Percentiles rank a stretch among this genome's conserved stretches.
Evolutionary conservation across 805 yeast species (phyloP).

Genomic region (Ogataea corticis): DNA sequence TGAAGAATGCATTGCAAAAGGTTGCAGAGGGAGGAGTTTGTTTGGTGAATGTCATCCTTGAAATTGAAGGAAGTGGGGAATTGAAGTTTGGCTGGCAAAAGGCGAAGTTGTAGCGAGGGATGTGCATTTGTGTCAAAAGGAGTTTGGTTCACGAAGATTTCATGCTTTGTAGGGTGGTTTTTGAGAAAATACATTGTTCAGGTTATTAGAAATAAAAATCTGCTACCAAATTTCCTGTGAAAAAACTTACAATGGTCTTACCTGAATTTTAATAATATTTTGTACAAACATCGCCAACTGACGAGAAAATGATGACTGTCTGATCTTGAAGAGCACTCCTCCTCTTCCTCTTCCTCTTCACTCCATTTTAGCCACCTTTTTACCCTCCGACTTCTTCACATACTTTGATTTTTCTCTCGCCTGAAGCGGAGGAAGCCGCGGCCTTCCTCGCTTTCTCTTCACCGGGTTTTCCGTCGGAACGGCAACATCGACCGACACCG

Average conservation of each 20-base stretch:
- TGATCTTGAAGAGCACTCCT: too few relatives aligned
- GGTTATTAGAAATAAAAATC: too few relatives aligned
- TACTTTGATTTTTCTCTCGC: slow-evolving; percentile 28
- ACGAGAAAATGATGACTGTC: too few relatives aligned
- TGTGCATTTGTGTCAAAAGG: too few relatives aligned
- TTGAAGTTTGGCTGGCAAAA: slow-evolving; percentile 68
- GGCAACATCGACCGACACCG: not conserved
- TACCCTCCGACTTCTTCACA: slow-evolving; percentile 20
- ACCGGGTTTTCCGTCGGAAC: slow-evolving; percentile 1
- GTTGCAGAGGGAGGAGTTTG: slow-evolving; percentile 37
- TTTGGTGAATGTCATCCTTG: slow-evolving; percentile 62
- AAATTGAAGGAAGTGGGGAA: slow-evolving; percentile 50
- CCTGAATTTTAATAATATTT: too few relatives aligned
- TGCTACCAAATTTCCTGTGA: too few relatives aligned
- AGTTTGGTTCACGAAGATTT: too few relatives aligned
- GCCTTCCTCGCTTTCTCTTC: slow-evolving; percentile 32
- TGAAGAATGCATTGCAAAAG: slow-evolving; percentile 38
- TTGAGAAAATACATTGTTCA: too few relatives aligned
- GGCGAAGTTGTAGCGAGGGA: slow-evolving; percentile 11
- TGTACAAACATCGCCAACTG: too few relatives aligned
- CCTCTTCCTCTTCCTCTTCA: too few relatives aligned
- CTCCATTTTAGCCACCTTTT: slow-evolving; percentile 1
- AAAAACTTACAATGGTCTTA: too few relatives aligned
- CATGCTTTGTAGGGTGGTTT: too few relatives aligned
- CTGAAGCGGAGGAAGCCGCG: slow-evolving; percentile 30